A percentile compares a stretch with the other conserved stretches of the same genome.
These are phyloP conservation scores for Globisporangium echinulatum DNA, from an alignment of 352 stramenopile genomes.

Conservation along the genomic window DNA sequence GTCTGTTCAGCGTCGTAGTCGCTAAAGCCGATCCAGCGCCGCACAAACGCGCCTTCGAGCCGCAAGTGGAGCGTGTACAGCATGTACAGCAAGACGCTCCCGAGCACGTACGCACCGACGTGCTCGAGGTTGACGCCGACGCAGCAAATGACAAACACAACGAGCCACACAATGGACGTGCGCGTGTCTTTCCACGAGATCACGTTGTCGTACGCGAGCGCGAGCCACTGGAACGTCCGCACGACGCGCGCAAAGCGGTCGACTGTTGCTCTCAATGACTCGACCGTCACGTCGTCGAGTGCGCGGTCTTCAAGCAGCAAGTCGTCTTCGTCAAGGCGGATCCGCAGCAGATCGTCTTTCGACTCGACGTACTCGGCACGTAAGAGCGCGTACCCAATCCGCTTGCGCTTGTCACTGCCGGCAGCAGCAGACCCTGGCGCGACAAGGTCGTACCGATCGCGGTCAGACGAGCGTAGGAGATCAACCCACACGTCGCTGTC, in stretches of 20 bases:
- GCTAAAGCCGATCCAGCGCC: conserved; percentile 71
- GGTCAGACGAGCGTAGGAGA: conserved; percentile 22
- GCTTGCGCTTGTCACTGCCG: conserved; percentile 24
- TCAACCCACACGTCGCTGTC: conserved; percentile 6
- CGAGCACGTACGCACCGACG: conserved; percentile 55
- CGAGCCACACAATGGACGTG: conserved; percentile 62
- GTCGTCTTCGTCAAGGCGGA: conserved; percentile 45
- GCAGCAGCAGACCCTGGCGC: conserved; percentile 17
- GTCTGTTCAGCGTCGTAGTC: conserved; percentile 71
- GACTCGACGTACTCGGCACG: conserved; percentile 63
- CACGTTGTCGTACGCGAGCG: conserved; percentile 67
- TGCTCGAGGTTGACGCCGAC: conserved; percentile 75
- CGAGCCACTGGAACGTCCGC: conserved; percentile 64
- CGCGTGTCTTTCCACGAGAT: conserved; percentile 86
- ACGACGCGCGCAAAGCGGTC: conserved; percentile 65
- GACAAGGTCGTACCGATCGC: conserved; percentile 45
- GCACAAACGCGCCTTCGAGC: conserved; percentile 55
- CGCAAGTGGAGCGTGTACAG: conserved; percentile 65
- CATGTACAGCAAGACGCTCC: conserved; percentile 64
- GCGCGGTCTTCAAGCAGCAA: conserved; percentile 44
- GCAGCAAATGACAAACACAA: conserved; percentile 56
- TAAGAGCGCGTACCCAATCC: conserved; percentile 52
- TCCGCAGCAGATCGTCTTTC: conserved; percentile 64
- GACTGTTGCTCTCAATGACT: conserved; percentile 67
- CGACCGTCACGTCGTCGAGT: conserved; percentile 75